phyloP scores from a whole-genome alignment of 1,284 basidiomycete species.

The Microbotryum intermedium region DNA sequence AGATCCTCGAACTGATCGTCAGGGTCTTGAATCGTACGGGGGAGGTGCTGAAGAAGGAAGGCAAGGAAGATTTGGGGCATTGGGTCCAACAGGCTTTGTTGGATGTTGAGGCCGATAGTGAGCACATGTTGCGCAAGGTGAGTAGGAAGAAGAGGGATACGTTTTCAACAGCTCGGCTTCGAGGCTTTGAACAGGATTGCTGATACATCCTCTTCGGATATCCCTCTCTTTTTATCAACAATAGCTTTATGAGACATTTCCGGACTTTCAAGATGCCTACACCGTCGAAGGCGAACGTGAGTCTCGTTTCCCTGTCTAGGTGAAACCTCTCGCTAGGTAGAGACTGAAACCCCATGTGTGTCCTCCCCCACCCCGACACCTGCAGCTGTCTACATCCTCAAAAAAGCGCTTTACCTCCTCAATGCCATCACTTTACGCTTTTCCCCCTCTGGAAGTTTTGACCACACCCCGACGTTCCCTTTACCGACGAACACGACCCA shows the following conservation, averaged over 20 bases:
- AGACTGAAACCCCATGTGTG: background rate
- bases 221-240: no score
- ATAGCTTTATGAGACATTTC: conserved; percentile 62
- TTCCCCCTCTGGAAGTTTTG: conserved; percentile 28
- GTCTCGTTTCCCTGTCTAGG: conserved; percentile 29
- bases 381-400: conserved; percentile 62
- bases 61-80: conserved; percentile 60
- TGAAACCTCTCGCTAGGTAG: background rate
- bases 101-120: conserved; percentile 44
- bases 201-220: background rate
- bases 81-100: conserved; percentile 61
- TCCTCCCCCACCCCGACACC: no score
- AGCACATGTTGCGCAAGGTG: conserved; percentile 35
- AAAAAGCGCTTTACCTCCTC: conserved; percentile 76
- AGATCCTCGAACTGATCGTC: conserved; percentile 60
- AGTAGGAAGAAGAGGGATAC: conserved; percentile 46
- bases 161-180: background rate
- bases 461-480: conserved; percentile 48
- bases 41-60: conserved; percentile 50
- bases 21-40: conserved; percentile 64
- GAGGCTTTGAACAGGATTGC: background rate
- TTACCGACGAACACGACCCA: conserved; percentile 48
- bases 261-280: conserved; percentile 65
- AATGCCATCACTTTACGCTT: conserved; percentile 60
- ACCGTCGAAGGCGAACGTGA: conserved; percentile 54